Percentiles rank a stretch among this genome's conserved stretches.
phyloP scores from a whole-genome alignment of 176 grass and related monocot genomes.

The Zoysia japonica region DNA sequence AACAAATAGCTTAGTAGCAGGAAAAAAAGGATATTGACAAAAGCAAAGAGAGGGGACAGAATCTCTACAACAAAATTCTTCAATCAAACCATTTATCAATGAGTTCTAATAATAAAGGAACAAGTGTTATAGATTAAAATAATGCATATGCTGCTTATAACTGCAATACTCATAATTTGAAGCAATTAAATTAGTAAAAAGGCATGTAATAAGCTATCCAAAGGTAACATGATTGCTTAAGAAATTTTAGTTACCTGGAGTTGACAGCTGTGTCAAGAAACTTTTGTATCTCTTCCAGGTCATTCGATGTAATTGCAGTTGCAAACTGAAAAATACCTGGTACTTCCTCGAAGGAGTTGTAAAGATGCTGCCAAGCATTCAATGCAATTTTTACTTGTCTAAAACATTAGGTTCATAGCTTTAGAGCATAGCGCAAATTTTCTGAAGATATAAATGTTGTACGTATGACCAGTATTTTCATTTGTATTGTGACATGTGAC shows the following conservation, averaged over 20 bases:
- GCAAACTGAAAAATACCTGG: constrained; percentile 90
- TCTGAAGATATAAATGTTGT: not conserved
- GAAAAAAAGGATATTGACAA: constrained; percentile 21
- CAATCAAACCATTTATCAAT: constrained; percentile 1
- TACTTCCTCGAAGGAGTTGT: constrained; percentile 88
- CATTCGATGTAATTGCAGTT: constrained; percentile 93
- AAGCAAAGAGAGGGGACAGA: not conserved
- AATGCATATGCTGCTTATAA: not conserved
- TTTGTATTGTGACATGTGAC: not conserved
- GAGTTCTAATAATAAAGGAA: not conserved
- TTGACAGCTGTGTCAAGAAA: constrained; percentile 94
- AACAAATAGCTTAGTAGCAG: constrained; percentile 33
- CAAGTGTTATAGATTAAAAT: not conserved
- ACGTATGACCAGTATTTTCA: constrained; percentile 8
- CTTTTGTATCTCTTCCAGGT: constrained; percentile 97
- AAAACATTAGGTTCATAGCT: constrained; percentile 11
- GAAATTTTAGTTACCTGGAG: constrained; percentile 62
- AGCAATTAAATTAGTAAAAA: not conserved
- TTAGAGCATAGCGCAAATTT: constrained; percentile 11
- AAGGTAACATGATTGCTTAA: not conserved
- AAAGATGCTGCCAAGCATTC: constrained; percentile 72
- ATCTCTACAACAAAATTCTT: not conserved
- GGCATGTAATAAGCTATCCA: constrained; percentile 12
- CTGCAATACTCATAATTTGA: not conserved
- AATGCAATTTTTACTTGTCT: constrained; percentile 36